Conservation (phyloP, 139 green algal genomes). For the Desmodesmus armatus region DNA sequence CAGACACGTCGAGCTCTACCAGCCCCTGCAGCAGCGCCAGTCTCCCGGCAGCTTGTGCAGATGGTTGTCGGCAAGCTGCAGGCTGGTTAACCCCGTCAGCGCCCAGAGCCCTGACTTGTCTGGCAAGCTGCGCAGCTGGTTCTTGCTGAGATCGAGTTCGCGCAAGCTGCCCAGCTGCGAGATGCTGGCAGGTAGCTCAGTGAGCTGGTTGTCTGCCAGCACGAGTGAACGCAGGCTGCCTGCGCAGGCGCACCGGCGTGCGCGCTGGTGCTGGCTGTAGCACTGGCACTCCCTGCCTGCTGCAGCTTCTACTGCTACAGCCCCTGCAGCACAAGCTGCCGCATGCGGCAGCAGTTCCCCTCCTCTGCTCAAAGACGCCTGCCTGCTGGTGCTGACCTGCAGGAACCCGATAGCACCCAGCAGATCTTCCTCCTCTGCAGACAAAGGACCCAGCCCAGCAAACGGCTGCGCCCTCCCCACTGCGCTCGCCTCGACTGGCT, state of each 20-base stretch:
- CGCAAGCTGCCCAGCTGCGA: not conserved
- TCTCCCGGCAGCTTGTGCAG: slow-evolving; percentile 13
- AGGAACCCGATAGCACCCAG: not conserved
- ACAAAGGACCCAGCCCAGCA: too few relatives aligned
- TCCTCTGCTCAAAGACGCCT: too few relatives aligned
- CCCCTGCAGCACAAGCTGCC: not conserved
- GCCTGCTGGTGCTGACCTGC: not conserved
- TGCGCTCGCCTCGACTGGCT: too few relatives aligned
- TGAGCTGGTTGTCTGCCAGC: slow-evolving; percentile 16
- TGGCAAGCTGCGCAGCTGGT: slow-evolving; percentile 18
- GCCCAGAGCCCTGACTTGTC: not conserved
- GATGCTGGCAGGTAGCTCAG: slow-evolving; percentile 1
- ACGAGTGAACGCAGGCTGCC: not conserved
- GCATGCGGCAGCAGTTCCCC: not conserved
- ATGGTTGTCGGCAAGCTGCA: slow-evolving; percentile 16
- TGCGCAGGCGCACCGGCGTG: not conserved
- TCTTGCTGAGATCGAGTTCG: not conserved
- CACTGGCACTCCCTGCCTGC: not conserved
- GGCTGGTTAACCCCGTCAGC: slow-evolving; percentile 6
- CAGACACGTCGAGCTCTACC: slow-evolving; percentile 25
- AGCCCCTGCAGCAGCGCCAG: slow-evolving; percentile 9
- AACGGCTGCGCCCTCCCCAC: too few relatives aligned
- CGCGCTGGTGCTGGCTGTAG: not conserved
- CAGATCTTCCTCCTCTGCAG: not conserved
- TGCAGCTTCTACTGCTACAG: not conserved